These are phyloP conservation scores for Raffaelea ambrosiae DNA, from an alignment of 2,329 filamentous ascomycete species.

Conservation along the genomic window DNA sequence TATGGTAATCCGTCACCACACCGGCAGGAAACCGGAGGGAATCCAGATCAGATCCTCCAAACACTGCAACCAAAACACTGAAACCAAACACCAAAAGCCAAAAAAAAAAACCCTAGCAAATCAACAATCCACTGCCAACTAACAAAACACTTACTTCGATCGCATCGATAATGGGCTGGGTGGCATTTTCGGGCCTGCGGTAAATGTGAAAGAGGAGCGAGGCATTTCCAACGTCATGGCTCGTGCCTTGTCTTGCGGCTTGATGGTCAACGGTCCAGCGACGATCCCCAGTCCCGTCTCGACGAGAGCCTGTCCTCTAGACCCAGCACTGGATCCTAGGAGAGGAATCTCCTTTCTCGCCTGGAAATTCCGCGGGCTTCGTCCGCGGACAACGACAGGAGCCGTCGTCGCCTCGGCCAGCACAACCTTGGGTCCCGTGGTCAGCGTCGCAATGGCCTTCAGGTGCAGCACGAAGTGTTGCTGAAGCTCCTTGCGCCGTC, in stretches of 20 bases:
- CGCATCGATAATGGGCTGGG: slow-evolving; percentile 46
- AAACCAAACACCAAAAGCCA: not conserved
- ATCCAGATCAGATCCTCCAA: too few relatives aligned
- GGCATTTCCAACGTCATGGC: slow-evolving; percentile 47
- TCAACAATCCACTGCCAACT: too few relatives aligned
- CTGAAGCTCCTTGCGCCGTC: slow-evolving; percentile 85
- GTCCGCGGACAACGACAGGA: slow-evolving; percentile 85
- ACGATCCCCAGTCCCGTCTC: slow-evolving; percentile 54
- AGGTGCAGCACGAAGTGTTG: slow-evolving; percentile 90
- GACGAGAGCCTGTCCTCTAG: slow-evolving; percentile 67
- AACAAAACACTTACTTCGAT: slow-evolving; percentile 42
- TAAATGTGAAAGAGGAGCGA: slow-evolving; percentile 50
- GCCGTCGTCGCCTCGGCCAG: slow-evolving; percentile 80
- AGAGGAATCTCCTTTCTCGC: slow-evolving; percentile 88
- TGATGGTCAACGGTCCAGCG: slow-evolving; percentile 45
- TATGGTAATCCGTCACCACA: too few relatives aligned
- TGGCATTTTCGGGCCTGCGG: slow-evolving; percentile 42
- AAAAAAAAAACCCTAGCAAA: not conserved
- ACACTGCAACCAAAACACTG: too few relatives aligned
- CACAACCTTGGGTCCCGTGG: slow-evolving; percentile 73
- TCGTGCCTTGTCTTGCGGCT: slow-evolving; percentile 46
- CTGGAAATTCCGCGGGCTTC: slow-evolving; percentile 92
- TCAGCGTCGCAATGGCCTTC: slow-evolving; percentile 74
- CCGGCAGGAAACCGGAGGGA: too few relatives aligned
- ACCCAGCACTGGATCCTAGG: slow-evolving; percentile 65